These are phyloP conservation scores for Tolypocladium amazonense DNA, from an alignment of 2,329 filamentous ascomycete genomes.

Conservation along the genomic window DNA sequence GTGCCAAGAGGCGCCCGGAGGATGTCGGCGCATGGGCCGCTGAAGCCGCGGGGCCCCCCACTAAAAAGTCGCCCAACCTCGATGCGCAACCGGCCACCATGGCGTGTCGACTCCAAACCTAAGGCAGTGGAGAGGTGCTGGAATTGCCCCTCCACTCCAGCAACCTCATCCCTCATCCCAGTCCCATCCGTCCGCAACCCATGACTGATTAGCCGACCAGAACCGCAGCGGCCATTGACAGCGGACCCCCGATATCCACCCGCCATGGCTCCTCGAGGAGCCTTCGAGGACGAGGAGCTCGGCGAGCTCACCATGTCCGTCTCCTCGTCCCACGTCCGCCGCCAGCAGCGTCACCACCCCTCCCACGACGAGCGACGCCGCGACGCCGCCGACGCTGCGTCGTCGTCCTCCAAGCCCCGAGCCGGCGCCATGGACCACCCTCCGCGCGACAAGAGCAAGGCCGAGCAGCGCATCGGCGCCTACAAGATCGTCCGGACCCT, in stretches of 20 bases:
- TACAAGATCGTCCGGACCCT: conserved; percentile 87
- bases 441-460: conserved; percentile 40
- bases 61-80: background rate
- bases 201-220: background rate
- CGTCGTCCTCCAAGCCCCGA: conserved; percentile 14
- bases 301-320: conserved; percentile 74
- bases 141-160: background rate
- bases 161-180: background rate
- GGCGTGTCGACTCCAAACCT: background rate
- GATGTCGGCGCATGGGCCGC: background rate
- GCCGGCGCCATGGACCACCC: conserved; percentile 24
- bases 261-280: conserved; percentile 40
- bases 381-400: conserved; percentile 12
- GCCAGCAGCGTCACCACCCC: conserved; percentile 19
- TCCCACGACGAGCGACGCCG: conserved; percentile 13
- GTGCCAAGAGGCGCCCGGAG: background rate
- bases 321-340: conserved; percentile 52
- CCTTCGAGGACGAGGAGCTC: conserved; percentile 72
- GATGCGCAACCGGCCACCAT: background rate
- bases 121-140: background rate
- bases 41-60: background rate
- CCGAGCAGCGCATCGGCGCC: conserved; percentile 78
- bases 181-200: background rate
- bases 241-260: conserved; percentile 1
- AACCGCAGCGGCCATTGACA: background rate